These are phyloP conservation scores for Glycine latifolia DNA, from an alignment of 306 rosid species.

Conservation along the genomic window DNA sequence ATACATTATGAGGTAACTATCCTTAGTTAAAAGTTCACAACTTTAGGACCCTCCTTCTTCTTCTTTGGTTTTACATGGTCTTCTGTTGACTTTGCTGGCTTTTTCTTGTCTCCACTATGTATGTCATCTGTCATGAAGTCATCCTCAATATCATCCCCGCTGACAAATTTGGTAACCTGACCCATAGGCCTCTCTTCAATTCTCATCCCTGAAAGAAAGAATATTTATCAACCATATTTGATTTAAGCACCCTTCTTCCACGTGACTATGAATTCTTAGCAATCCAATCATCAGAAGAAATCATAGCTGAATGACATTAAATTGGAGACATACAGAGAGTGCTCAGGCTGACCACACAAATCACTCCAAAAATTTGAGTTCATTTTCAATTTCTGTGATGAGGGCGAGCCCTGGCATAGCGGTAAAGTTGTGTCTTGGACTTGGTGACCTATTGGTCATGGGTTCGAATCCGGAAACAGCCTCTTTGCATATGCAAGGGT, in stretches of 20 bases:
- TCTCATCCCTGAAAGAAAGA: constrained; percentile 54
- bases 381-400: background rate
- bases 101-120: constrained; percentile 37
- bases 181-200: constrained; percentile 57
- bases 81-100: constrained; percentile 47
- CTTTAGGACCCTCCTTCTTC: constrained; percentile 70
- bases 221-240: constrained; percentile 14
- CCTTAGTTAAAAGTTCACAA: constrained; percentile 69
- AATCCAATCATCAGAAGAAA: constrained; percentile 22
- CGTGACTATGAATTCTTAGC: background rate
- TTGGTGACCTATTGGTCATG: too few species aligned
- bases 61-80: constrained; percentile 57
- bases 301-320: background rate
- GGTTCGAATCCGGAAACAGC: too few species aligned
- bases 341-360: background rate
- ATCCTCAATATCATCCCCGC: constrained; percentile 93
- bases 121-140: constrained; percentile 67
- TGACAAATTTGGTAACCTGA: constrained; percentile 61
- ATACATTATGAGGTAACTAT: constrained; percentile 12
- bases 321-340: constrained; percentile 6
- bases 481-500: too few species aligned
- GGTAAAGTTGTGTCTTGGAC: too few species aligned
- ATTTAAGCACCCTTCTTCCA: constrained; percentile 25
- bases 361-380: constrained; percentile 11
- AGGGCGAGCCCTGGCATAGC: too few species aligned